phyloP scores from a whole-genome alignment of 805 yeast species.

The Citeromyces nyonsensis region DNA sequence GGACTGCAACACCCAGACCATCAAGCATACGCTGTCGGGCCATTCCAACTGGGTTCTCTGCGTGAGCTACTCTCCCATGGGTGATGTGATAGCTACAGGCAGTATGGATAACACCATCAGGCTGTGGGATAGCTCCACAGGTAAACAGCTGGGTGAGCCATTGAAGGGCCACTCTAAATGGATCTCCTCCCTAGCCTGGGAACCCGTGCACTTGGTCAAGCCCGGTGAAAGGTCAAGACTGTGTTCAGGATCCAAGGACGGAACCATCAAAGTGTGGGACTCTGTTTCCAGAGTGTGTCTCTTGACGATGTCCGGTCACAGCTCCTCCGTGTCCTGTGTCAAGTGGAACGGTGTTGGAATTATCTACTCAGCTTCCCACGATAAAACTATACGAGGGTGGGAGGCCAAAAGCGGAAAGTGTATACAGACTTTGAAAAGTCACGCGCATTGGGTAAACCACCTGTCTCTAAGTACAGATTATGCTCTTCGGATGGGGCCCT shows the following conservation, averaged over 20 bases:
- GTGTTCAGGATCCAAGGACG: slow-evolving; percentile 84
- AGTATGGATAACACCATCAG: slow-evolving; percentile 86
- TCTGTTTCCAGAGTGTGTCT: slow-evolving; percentile 49
- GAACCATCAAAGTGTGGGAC: slow-evolving; percentile 85
- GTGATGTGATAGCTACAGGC: slow-evolving; percentile 85
- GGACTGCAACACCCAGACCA: slow-evolving; percentile 95
- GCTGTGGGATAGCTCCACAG: slow-evolving; percentile 72
- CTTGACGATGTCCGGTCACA: slow-evolving; percentile 73
- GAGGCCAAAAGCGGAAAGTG: slow-evolving; percentile 66
- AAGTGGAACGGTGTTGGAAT: slow-evolving; percentile 90
- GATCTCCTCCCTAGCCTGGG: slow-evolving; percentile 87
- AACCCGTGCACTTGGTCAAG: slow-evolving; percentile 71
- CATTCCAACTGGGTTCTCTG: slow-evolving; percentile 91
- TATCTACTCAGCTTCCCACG: slow-evolving; percentile 84
- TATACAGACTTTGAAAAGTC: slow-evolving; percentile 66
- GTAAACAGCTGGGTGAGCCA: slow-evolving; percentile 59
- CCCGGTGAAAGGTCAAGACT: slow-evolving; percentile 55
- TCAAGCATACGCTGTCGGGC: slow-evolving; percentile 64
- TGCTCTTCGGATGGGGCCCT: slow-evolving; percentile 77
- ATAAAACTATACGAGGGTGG: slow-evolving; percentile 89
- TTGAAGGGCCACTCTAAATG: slow-evolving; percentile 77
- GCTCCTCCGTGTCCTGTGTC: slow-evolving; percentile 84
- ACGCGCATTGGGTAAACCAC: slow-evolving; percentile 98
- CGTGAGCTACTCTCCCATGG: slow-evolving; percentile 87
- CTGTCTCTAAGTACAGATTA: slow-evolving; percentile 83